A percentile compares a stretch with the other conserved stretches of the same genome.
Conservation (phyloP, 1,284 basidiomycete species). For the Pascua sp. region DNA sequence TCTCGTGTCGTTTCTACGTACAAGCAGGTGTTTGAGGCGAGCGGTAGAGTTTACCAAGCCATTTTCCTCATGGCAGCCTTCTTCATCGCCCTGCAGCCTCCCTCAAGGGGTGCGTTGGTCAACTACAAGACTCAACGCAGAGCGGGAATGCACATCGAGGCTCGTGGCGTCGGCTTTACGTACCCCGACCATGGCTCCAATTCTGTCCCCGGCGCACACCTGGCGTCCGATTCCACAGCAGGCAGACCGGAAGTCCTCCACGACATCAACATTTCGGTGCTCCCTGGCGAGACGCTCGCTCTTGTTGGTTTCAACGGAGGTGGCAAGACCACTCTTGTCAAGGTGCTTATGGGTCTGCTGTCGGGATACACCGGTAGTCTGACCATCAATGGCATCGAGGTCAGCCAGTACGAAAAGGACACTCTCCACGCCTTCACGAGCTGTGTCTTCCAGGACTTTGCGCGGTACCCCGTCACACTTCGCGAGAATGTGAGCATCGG, state of each 20-base stretch:
- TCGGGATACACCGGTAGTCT: slow-evolving; percentile 36
- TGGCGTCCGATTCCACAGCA: slow-evolving; percentile 52
- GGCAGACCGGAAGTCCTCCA: slow-evolving; percentile 23
- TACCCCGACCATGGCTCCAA: slow-evolving; percentile 60
- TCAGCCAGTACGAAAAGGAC: slow-evolving; percentile 59
- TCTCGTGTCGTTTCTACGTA: too few relatives aligned
- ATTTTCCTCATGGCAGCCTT: too few relatives aligned
- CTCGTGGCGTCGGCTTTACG: slow-evolving; percentile 68
- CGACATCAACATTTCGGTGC: slow-evolving; percentile 54
- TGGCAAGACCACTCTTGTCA: slow-evolving; percentile 50
- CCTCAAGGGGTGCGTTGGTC: too few relatives aligned
- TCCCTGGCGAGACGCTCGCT: slow-evolving; percentile 70
- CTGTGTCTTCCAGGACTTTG: slow-evolving; percentile 77
- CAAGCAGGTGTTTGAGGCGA: too few relatives aligned
- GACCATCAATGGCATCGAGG: slow-evolving; percentile 62
- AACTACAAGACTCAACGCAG: too few relatives aligned
- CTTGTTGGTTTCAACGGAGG: slow-evolving; percentile 28
- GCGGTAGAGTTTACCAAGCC: too few relatives aligned
- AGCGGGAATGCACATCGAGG: slow-evolving; percentile 63
- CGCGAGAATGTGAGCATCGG: slow-evolving; percentile 78
- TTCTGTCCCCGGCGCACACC: slow-evolving; percentile 57
- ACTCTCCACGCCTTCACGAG: slow-evolving; percentile 68
- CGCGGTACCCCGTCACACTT: slow-evolving; percentile 67
- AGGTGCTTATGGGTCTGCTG: slow-evolving; percentile 68
- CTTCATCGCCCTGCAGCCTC: too few relatives aligned